Evolutionary conservation across 1,284 basidiomycete genomes (phyloP).

Genomic region (Melampsora larici-populina): DNA sequence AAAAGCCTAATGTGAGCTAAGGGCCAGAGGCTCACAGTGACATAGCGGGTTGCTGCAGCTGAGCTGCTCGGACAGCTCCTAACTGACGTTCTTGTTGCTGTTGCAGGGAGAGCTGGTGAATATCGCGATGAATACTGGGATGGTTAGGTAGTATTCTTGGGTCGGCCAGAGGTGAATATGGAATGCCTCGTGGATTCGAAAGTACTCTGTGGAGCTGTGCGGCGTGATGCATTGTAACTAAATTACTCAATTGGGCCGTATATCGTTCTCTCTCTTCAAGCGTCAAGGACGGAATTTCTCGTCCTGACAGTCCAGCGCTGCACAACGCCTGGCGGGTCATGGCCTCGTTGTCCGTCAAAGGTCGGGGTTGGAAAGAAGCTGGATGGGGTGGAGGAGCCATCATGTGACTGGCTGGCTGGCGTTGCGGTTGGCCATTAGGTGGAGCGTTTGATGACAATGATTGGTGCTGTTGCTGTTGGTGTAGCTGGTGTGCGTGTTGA

Average conservation of each 20-base stretch:
- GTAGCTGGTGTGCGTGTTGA: neutral
- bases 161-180: neutral
- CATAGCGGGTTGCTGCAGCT: neutral
- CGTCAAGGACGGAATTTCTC: neutral
- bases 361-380: neutral
- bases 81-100: slow-evolving; percentile 12
- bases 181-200: neutral
- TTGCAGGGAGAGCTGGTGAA: neutral
- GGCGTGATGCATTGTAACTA: neutral
- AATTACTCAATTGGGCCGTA: neutral
- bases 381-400: neutral
- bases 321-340: neutral
- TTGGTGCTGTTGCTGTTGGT: neutral
- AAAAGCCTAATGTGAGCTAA: neutral
- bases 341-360: neutral
- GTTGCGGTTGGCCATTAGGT: neutral
- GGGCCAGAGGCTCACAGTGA: neutral
- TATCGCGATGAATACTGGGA: neutral
- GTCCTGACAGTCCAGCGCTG: neutral
- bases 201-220: neutral
- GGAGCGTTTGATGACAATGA: neutral
- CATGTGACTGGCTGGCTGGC: neutral
- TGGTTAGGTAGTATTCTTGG: neutral
- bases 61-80: neutral
- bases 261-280: neutral